Evolutionary conservation across 495 filamentous ascomycete genomes (phyloP).

Genomic region (Aspergillus hancockii): DNA sequence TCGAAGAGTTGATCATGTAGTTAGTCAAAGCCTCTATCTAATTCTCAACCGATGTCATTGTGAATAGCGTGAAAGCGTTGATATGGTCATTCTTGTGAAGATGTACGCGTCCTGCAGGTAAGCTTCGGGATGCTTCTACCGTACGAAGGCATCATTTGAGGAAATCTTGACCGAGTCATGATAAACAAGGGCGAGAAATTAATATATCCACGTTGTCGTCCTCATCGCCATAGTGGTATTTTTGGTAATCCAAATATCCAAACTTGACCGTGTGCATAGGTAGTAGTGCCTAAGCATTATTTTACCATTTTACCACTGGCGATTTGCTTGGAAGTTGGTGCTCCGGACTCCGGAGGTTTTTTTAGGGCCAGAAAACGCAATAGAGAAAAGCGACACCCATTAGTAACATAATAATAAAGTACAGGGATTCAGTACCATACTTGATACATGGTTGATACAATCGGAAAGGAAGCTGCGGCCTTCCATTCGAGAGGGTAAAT

Average conservation of each 20-base stretch:
- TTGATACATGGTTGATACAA: slow-evolving; percentile 4
- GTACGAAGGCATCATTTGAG: neutral
- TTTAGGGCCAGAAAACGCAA: slow-evolving; percentile 1
- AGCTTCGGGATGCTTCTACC: slow-evolving; percentile 13
- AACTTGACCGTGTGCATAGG: neutral
- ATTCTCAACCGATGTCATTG: no score
- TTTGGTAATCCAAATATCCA: neutral
- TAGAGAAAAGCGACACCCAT: neutral
- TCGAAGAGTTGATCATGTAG: neutral
- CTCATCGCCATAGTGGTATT: neutral
- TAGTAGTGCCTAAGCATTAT: neutral
- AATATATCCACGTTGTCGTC: neutral
- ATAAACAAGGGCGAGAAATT: neutral
- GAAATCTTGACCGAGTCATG: neutral
- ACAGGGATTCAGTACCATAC: neutral
- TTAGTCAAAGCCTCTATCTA: no score
- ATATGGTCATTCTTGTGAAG: neutral
- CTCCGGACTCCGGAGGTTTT: no score
- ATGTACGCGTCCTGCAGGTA: slow-evolving; percentile 13
- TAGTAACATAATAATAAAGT: no score
- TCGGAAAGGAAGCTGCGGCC: slow-evolving; percentile 5
- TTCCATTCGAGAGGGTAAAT: slow-evolving; percentile 17
- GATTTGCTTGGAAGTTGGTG: slow-evolving; percentile 9
- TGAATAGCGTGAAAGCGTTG: no score
- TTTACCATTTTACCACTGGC: slow-evolving; percentile 10